Conservation (phyloP, 2,329 filamentous ascomycete genomes). For the Aspergillus tanneri region DNA sequence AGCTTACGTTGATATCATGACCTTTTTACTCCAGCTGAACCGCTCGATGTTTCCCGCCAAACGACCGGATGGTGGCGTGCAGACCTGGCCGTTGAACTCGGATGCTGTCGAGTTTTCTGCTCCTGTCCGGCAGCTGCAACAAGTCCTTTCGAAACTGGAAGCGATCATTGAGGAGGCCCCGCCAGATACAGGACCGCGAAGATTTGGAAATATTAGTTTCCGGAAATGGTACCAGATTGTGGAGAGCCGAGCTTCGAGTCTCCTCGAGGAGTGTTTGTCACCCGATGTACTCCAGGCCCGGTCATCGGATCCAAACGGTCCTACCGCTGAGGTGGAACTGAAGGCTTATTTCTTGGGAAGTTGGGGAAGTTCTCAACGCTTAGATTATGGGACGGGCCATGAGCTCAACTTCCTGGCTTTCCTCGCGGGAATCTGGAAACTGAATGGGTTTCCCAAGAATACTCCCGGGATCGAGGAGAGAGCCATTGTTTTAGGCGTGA, state of each 20-base stretch:
- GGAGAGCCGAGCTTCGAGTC: slow-evolving; percentile 55
- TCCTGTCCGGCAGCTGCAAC: slow-evolving; percentile 63
- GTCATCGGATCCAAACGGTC: slow-evolving; percentile 31
- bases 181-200: slow-evolving; percentile 77
- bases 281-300: slow-evolving; percentile 43
- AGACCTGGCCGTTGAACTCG: slow-evolving; percentile 51
- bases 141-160: slow-evolving; percentile 64
- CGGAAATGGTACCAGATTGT: slow-evolving; percentile 76
- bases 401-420: slow-evolving; percentile 95
- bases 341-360: slow-evolving; percentile 75
- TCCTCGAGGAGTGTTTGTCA: slow-evolving; percentile 61
- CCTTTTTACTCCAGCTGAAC: slow-evolving; percentile 88
- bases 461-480: slow-evolving; percentile 62
- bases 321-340: slow-evolving; percentile 65
- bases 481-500: slow-evolving; percentile 74
- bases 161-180: slow-evolving; percentile 73
- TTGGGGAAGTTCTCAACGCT: slow-evolving; percentile 82
- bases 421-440: slow-evolving; percentile 84
- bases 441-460: slow-evolving; percentile 70
- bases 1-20: slow-evolving; percentile 83
- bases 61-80: slow-evolving; percentile 35
- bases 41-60: slow-evolving; percentile 75
- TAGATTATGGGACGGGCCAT: slow-evolving; percentile 96
- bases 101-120: slow-evolving; percentile 51
- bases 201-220: slow-evolving; percentile 92